Base-by-base conservation (phyloP, 2,329 filamentous ascomycete species). In the Penicillium sp. region DNA sequence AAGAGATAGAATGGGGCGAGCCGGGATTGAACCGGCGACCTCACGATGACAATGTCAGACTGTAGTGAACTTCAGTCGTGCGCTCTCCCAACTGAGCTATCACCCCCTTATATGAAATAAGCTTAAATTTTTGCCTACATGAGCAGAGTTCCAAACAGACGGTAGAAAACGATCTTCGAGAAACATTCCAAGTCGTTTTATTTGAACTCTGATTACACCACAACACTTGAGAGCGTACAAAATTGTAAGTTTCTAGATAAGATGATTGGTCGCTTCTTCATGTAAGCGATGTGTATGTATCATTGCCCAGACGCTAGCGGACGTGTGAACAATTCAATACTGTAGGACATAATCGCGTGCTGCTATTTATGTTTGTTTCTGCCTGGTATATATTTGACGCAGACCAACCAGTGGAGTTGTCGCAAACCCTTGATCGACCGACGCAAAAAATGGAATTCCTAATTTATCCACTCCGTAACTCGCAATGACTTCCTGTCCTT, bases 141-240 rank as follows among this genome's bases (percentile, higher is more conserved):
- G 5, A 16, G 1, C 14, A 16, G 3, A 14, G 1, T 1, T 1
- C 0, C 7, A 5, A 14, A 33, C 7, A 5, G 13, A 14, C 3
- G 3, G 4, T 11, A 13, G 24, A 6, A 3, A 26, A 26, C 6
- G 24, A 26, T 6, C 24, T 26, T 26, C 24, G 24, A 29, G 9
- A 29, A 29, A 13, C 27, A 26, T 8, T 8, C 26, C 26, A 26
- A 26, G 26, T 29, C 2, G 27, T 10, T 29, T 10, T 0, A 29
- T 13, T 29, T 13, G 10, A 2, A 29, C 1, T 11, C 0, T 29
- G 10, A 4, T 11, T 13, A 11, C 27, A 13, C 27, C 27, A 29
- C 27, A 29, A 13, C 11, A 13, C 27, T 1, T 26, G 8, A 26
- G 7, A 8, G 1, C 1, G 26, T 26, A 26, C 7, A 26, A 0